A percentile compares a stretch with the other conserved stretches of the same genome.
phyloP scores from a whole-genome alignment of 805 yeast species.

The Candida anglica region DNA sequence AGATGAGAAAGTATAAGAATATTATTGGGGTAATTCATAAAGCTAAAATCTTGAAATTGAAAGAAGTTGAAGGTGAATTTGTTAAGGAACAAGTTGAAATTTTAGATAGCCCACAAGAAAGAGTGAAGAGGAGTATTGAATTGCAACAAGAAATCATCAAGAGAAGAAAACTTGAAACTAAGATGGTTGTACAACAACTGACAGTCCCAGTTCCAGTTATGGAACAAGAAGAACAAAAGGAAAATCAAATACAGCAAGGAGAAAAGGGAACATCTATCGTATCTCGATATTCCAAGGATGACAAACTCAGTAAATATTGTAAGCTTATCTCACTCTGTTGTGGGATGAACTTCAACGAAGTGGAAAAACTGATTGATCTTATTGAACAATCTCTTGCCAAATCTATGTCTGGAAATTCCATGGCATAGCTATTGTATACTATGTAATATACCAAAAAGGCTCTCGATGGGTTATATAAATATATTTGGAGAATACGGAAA shows the following conservation, averaged over 20 bases:
- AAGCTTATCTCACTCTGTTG: slow-evolving; percentile 38
- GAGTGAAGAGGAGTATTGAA: slow-evolving; percentile 18
- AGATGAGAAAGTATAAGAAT: slow-evolving; percentile 6
- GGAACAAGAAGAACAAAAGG: slow-evolving; percentile 14
- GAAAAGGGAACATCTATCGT: slow-evolving; percentile 12
- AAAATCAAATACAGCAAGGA: slow-evolving; percentile 7
- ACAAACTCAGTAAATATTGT: slow-evolving; percentile 36
- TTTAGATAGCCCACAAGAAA: slow-evolving; percentile 5
- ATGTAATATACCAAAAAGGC: too few relatives aligned
- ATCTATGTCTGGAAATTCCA: not conserved
- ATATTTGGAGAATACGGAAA: too few relatives aligned
- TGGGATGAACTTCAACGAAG: slow-evolving; percentile 38
- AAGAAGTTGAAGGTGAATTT: not conserved
- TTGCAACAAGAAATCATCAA: slow-evolving; percentile 24
- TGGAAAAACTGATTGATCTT: slow-evolving; percentile 38
- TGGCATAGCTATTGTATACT: too few relatives aligned
- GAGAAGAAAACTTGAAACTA: slow-evolving; percentile 11
- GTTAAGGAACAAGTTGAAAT: not conserved
- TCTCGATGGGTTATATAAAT: too few relatives aligned
- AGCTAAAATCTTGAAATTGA: slow-evolving; percentile 3
- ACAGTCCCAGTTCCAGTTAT: slow-evolving; percentile 15
- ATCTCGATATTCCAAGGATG: slow-evolving; percentile 24
- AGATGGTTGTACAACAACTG: slow-evolving; percentile 15
- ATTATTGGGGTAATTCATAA: slow-evolving; percentile 10
- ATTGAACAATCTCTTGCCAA: slow-evolving; percentile 36